phyloP scores from a whole-genome alignment of 2,329 filamentous ascomycete species.

The Madurella mycetomatis region DNA sequence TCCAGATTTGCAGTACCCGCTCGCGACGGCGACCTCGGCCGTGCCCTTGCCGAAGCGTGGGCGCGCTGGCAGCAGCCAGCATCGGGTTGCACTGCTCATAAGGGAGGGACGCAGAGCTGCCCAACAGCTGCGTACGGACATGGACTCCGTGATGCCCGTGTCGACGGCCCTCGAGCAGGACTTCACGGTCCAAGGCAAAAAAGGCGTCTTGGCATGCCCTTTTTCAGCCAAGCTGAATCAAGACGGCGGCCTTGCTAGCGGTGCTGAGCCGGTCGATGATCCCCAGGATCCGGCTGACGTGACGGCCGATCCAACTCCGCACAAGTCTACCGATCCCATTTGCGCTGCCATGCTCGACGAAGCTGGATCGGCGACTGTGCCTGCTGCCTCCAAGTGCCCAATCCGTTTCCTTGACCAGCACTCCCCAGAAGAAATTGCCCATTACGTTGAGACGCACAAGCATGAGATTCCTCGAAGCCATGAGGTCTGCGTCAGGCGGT shows the following conservation, averaged over 20 bases:
- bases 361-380: conserved; percentile 48
- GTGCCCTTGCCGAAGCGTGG: conserved; percentile 53
- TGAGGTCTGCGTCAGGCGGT: conserved; percentile 84
- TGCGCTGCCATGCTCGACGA: conserved; percentile 62
- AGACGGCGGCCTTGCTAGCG: conserved; percentile 18
- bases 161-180: conserved; percentile 75
- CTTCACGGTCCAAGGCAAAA: conserved; percentile 81
- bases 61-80: conserved; percentile 42
- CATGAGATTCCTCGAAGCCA: conserved; percentile 92
- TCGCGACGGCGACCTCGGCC: conserved; percentile 45
- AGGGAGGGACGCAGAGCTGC: conserved; percentile 59
- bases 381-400: conserved; percentile 65
- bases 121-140: conserved; percentile 45
- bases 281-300: conserved; percentile 21
- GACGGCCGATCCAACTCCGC: conserved; percentile 39
- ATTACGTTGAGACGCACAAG: conserved; percentile 92
- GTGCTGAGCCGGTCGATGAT: conserved; percentile 17
- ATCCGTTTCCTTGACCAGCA: conserved; percentile 92
- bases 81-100: conserved; percentile 60
- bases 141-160: conserved; percentile 48
- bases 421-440: conserved; percentile 85
- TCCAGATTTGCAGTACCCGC: conserved; percentile 39
- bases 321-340: conserved; percentile 55
- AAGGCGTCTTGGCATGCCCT: conserved; percentile 74
- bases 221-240: conserved; percentile 53